Evolutionary conservation across 139 green algal genomes (phyloP), one percentile per base, ranked within the genome.

Genomic region (Chlamydomonas schloesseri): DNA sequence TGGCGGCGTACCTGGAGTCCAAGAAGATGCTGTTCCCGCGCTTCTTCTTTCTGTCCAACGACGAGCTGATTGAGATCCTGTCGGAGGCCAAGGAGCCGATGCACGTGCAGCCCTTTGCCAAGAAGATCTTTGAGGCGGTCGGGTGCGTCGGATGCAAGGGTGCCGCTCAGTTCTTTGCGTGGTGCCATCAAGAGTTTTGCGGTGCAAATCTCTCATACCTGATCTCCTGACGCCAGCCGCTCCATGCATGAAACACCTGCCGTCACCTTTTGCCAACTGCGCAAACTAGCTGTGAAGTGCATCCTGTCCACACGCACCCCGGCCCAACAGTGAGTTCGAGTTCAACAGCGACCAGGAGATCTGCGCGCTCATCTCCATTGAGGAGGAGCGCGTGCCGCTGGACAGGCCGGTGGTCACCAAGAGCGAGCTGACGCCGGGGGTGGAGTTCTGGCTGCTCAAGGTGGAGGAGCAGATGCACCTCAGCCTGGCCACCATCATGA

Each of bases 81-180:
- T 88, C 67, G 10, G 92, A 96, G 76, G 93, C 92, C 24, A 93
- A 92, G 86, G 91, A 93, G 73, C 89, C 91, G 20, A 71, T 77
- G 8, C 80, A 89, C 42, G 91, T 95, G 60, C 88, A 96, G 88
- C 93, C 93, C 14, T 94, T 94, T 37, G 84, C 93, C 17, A 94
- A 94, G 87, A 96, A 96, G 84, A 94, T 93, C 76, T 95, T 96
- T 71, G 93, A 96, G 82, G 93, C 92, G 31, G 91, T 96, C 46
- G 73, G 78, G 62, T 87, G 36, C 46, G 83, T 42, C 1, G 9
- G 1, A 18, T 5, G 10, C 34, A 46, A 24, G 29, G 21, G 26
- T n/a, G 17, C 17, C 17, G 62, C 62, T 31, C 62, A n/a, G 14
- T 33, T 13, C 76, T 83, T 37, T 83, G 74, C 29, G 60, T 2